A percentile compares a stretch with the other conserved stretches of the same genome.
phyloP scores from a whole-genome alignment of 225 moss, liverwort and hornwort genomes.

The Thuidium tamariscinum region DNA sequence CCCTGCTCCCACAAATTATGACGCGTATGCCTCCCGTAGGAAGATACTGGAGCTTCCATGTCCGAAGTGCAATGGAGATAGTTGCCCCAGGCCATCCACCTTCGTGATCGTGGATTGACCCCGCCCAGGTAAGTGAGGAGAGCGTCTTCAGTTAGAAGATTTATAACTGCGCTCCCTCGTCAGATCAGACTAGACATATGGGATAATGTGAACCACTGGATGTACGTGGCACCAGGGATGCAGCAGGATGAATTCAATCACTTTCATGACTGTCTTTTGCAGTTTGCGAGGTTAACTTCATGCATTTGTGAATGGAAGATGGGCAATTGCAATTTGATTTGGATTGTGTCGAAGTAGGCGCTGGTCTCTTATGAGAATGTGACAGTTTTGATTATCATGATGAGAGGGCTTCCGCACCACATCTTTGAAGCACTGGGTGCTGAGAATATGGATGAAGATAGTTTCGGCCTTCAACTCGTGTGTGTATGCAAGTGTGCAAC shows the following conservation, averaged over 20 bases:
- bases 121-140: background rate
- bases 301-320: background rate
- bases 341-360: background rate
- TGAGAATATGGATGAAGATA: background rate
- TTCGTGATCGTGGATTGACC: conserved; percentile 2
- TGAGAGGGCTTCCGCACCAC: too few species aligned
- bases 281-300: background rate
- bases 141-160: fast-evolving
- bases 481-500: background rate
- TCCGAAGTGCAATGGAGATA: conserved; percentile 17
- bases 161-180: background rate
- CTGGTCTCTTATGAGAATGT: too few species aligned
- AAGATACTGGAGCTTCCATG: conserved; percentile 14
- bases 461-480: background rate
- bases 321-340: background rate
- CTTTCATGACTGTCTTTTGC: background rate
- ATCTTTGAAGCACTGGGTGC: background rate
- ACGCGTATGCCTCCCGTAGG: conserved; percentile 56
- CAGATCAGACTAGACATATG: background rate
- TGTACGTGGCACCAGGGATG: background rate
- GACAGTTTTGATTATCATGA: background rate
- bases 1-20: conserved; percentile 56
- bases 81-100: conserved; percentile 23
- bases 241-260: background rate
- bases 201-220: background rate